A percentile compares a stretch with the other conserved stretches of the same genome.
These are phyloP conservation scores for Pseudocercospora musae DNA, from an alignment of 2,329 filamentous ascomycete genomes.

Conservation along the genomic window DNA sequence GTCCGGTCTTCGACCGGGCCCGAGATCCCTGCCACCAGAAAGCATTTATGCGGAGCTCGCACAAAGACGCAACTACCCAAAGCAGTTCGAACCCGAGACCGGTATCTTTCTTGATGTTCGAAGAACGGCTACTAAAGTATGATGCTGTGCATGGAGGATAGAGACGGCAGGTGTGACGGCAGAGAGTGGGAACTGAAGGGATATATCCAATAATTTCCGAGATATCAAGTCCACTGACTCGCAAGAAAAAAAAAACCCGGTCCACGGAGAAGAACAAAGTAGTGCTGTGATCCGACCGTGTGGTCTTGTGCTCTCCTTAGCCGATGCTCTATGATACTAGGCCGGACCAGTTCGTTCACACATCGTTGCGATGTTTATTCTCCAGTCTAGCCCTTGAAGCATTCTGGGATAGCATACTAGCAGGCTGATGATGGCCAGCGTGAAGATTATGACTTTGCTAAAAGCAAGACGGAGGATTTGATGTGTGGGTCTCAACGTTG, in stretches of 20 bases:
- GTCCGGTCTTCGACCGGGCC: neutral
- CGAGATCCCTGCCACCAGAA: neutral
- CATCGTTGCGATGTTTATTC: neutral
- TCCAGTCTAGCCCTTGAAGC: neutral
- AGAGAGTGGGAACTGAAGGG: too few relatives aligned
- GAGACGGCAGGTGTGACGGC: too few relatives aligned
- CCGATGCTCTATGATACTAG: too few relatives aligned
- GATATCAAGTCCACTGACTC: neutral
- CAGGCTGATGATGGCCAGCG: neutral
- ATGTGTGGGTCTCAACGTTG: neutral
- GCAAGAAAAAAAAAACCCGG: neutral
- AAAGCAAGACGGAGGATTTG: neutral
- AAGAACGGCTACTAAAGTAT: too few relatives aligned
- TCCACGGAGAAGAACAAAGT: neutral
- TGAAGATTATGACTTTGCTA: neutral
- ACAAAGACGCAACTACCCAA: neutral
- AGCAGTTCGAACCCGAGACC: neutral
- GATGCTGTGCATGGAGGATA: too few relatives aligned
- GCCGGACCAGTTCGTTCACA: neutral
- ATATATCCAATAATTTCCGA: neutral
- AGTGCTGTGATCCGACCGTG: neutral
- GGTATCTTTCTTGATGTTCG: too few relatives aligned
- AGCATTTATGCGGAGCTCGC: neutral
- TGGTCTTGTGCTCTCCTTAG: neutral
- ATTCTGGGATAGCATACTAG: neutral